These are phyloP conservation scores for Colletotrichum higginsianum DNA, from an alignment of 2,329 filamentous ascomycete genomes.

Conservation along the genomic window DNA sequence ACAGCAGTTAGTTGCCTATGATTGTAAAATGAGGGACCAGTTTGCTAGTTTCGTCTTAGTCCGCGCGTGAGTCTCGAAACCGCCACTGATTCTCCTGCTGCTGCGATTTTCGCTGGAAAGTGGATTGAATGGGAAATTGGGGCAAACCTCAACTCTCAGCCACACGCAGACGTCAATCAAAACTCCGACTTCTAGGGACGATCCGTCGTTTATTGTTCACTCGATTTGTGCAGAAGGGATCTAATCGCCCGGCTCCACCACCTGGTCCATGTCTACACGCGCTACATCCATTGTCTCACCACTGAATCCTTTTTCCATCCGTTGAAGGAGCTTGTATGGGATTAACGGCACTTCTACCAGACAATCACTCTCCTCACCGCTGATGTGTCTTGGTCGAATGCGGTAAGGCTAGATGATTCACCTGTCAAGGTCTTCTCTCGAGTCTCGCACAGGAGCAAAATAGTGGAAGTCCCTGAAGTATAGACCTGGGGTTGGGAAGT, in stretches of 20 bases:
- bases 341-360: conserved; percentile 1
- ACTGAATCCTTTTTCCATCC: not conserved
- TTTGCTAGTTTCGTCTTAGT: not conserved
- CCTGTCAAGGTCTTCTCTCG: not conserved
- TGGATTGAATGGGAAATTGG: not conserved
- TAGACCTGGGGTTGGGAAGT: not conserved
- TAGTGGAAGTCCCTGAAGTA: not conserved
- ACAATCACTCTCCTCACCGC: conserved; percentile 17
- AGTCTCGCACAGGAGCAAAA: too few species aligned
- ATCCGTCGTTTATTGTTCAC: not conserved
- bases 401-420: not conserved
- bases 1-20: not conserved
- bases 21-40: not conserved
- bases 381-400: not conserved
- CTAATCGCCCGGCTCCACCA: not conserved
- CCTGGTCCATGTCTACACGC: not conserved
- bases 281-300: not conserved
- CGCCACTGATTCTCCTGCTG: not conserved
- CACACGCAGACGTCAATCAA: too few species aligned
- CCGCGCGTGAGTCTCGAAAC: not conserved
- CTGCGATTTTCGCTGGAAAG: not conserved
- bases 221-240: not conserved
- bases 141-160: not conserved
- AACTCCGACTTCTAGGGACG: not conserved
- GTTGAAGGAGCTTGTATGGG: not conserved